A percentile compares a stretch with the other conserved stretches of the same genome.
Conservation (phyloP, 352 stramenopile genomes). For the Phytopythium chamaehyphon region DNA sequence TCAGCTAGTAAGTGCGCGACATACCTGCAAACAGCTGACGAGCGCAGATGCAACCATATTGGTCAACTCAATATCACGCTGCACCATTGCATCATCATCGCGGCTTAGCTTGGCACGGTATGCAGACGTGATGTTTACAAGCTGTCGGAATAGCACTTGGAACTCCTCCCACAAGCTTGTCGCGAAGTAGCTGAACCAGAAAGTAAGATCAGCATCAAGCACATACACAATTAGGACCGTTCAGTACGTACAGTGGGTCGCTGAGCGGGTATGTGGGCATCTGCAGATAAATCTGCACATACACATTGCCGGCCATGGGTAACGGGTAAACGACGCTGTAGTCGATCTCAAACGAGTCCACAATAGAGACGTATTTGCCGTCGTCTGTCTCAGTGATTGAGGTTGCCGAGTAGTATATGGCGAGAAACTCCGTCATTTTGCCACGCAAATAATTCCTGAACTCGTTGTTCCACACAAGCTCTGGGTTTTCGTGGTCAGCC, state of each 20-base stretch:
- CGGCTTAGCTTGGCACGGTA: constrained; percentile 58
- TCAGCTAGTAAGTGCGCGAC: not conserved
- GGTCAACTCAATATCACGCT: constrained; percentile 63
- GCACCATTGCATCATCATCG: constrained; percentile 57
- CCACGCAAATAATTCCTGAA: constrained; percentile 84
- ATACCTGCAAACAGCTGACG: constrained; percentile 69
- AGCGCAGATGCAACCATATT: constrained; percentile 78
- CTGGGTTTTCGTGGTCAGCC: constrained; percentile 88
- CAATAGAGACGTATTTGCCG: constrained; percentile 29
- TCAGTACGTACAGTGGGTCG: constrained; percentile 79
- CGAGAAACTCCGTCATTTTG: constrained; percentile 68
- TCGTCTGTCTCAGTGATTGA: constrained; percentile 38
- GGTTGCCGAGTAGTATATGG: constrained; percentile 65
- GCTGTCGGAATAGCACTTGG: constrained; percentile 61
- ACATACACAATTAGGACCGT: not conserved
- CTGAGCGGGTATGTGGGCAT: constrained; percentile 90
- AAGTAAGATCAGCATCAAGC: not conserved
- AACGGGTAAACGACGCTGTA: constrained; percentile 68
- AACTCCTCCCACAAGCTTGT: constrained; percentile 79
- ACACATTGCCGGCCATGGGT: constrained; percentile 84
- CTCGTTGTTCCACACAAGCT: constrained; percentile 92
- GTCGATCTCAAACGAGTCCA: constrained; percentile 68
- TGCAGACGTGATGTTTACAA: constrained; percentile 61
- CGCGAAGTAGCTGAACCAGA: constrained; percentile 56
- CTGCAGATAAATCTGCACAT: constrained; percentile 92